These are phyloP conservation scores for Dothiorella sarmentorum DNA, from an alignment of 2,329 filamentous ascomycete species.

Conservation along the genomic window DNA sequence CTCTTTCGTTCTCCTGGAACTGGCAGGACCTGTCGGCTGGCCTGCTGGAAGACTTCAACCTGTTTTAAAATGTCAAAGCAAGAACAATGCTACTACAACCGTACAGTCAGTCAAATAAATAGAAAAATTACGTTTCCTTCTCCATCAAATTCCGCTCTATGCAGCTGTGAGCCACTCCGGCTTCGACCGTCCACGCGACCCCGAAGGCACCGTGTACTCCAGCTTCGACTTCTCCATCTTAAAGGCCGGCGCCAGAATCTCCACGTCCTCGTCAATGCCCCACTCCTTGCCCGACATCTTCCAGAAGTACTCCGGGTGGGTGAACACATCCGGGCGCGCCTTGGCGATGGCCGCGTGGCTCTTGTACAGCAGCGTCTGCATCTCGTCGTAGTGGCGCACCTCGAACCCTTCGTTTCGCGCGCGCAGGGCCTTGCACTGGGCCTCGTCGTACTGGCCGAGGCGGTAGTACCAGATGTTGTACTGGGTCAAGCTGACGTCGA, in stretches of 20 bases:
- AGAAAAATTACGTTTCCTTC: no score
- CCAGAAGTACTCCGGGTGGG: conserved; percentile 4
- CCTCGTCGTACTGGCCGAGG: conserved; percentile 6
- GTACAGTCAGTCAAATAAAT: no score
- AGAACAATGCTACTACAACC: no score
- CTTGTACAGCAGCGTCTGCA: conserved; percentile 12
- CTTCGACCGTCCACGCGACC: conserved; percentile 12
- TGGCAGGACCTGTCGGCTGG: neutral
- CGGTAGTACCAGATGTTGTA: conserved; percentile 20
- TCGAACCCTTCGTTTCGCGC: conserved; percentile 12
- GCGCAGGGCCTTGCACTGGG: neutral
- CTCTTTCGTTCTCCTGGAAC: neutral
- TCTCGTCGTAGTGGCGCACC: conserved; percentile 17
- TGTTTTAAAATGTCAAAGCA: no score
- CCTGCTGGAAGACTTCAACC: neutral
- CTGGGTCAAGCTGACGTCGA: conserved; percentile 17
- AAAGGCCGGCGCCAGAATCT: conserved; percentile 12
- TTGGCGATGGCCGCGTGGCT: neutral
- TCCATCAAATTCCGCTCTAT: no score
- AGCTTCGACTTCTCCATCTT: conserved; percentile 14
- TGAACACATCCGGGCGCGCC: conserved; percentile 7
- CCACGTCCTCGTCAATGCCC: conserved; percentile 11
- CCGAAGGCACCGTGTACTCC: conserved; percentile 7
- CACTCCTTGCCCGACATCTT: conserved; percentile 13
- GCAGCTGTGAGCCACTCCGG: neutral